Conservation (phyloP, 108 stramenopile genomes). For the Skeletonema potamos region DNA sequence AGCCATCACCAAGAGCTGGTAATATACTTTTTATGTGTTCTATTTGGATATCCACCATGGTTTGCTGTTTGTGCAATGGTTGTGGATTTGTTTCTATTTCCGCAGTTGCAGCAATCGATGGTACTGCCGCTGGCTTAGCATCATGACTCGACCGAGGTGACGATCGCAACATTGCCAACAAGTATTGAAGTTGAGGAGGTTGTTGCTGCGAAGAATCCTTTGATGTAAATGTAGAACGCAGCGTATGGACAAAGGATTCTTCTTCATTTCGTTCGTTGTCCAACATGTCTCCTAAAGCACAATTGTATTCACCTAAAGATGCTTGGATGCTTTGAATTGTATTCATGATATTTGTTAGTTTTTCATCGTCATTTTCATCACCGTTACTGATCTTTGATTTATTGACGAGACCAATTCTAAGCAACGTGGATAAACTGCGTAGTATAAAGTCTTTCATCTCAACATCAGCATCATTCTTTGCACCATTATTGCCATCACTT, state of each 20-base stretch:
- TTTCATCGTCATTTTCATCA: slow-evolving; percentile 25
- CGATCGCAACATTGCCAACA: slow-evolving; percentile 26
- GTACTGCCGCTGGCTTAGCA: background rate
- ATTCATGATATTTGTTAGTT: slow-evolving; percentile 29
- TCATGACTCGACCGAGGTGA: slow-evolving; percentile 18
- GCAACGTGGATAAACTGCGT: slow-evolving; percentile 10
- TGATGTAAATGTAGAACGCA: slow-evolving; percentile 17
- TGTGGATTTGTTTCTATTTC: background rate
- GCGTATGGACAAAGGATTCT: slow-evolving; percentile 15
- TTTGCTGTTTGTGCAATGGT: slow-evolving; percentile 8
- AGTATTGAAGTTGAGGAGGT: slow-evolving; percentile 41
- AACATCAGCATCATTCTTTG: background rate
- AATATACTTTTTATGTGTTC: slow-evolving; percentile 46
- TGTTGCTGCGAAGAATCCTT: slow-evolving; percentile 5
- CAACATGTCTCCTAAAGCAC: slow-evolving; percentile 42
- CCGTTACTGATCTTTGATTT: background rate
- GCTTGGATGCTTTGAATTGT: slow-evolving; percentile 37
- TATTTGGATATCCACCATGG: slow-evolving; percentile 41
- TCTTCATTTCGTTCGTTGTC: slow-evolving; percentile 12
- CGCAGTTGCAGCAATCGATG: background rate
- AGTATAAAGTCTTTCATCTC: slow-evolving; percentile 15
- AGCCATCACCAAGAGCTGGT: slow-evolving; percentile 81
- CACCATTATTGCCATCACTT: background rate
- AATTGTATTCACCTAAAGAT: slow-evolving; percentile 24
- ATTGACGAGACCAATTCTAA: slow-evolving; percentile 2